These are phyloP conservation scores for Wickerhamomyces sp. DNA, from an alignment of 1,139 yeast genomes.

Conservation along the genomic window DNA sequence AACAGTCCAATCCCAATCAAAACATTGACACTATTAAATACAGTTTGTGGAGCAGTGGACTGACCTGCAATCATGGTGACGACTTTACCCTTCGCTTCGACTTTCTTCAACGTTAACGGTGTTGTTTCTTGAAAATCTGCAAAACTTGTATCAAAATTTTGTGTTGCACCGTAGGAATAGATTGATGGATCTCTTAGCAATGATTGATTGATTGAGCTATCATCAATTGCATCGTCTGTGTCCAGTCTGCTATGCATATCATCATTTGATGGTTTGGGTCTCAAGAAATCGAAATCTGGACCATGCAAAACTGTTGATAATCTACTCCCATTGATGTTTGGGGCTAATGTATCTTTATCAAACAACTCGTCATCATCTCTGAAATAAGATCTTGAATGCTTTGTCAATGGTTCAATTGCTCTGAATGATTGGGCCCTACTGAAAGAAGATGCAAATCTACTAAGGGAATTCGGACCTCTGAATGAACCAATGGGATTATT, in stretches of 20 bases:
- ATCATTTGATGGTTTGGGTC: conserved; percentile 23
- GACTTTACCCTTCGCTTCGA: conserved; percentile 74
- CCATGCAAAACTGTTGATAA: conserved; percentile 44
- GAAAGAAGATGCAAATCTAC: conserved; percentile 74
- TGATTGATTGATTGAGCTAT: conserved; percentile 24
- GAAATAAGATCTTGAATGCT: conserved; percentile 45
- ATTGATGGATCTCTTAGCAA: conserved; percentile 14
- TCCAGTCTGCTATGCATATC: conserved; percentile 20
- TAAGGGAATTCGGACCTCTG: conserved; percentile 62
- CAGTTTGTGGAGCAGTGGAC: conserved; percentile 75
- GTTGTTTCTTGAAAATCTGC: conserved; percentile 37
- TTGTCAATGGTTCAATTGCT: conserved; percentile 43
- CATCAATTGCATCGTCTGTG: conserved; percentile 34
- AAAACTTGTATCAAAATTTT: conserved; percentile 18
- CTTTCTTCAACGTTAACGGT: conserved; percentile 54
- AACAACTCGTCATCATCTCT: conserved; percentile 56
- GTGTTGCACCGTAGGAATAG: conserved; percentile 23
- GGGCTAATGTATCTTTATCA: conserved; percentile 69
- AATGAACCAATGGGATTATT: conserved; percentile 32
- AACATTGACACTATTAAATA: conserved; percentile 73
- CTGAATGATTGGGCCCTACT: conserved; percentile 71
- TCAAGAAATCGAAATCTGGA: conserved; percentile 28
- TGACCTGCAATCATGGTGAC: conserved; percentile 76
- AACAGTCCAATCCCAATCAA: conserved; percentile 74
- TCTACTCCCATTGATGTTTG: conserved; percentile 58